Base-by-base conservation (phyloP, 1,284 basidiomycete species). In the Tremellales sp. region DNA sequence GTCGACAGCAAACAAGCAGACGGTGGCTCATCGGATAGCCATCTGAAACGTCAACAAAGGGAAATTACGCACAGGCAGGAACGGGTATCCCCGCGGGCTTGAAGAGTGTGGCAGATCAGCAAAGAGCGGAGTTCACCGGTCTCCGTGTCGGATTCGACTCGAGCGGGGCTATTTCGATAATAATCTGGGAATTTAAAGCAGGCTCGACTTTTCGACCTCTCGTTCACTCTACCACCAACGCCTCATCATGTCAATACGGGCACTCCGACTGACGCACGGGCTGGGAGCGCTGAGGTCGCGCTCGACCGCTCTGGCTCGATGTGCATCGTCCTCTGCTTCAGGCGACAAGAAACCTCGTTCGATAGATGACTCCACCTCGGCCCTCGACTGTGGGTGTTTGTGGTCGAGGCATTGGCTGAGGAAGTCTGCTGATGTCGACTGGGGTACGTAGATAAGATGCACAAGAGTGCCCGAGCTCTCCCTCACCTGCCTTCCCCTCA, bases 301-400 rank as follows among this genome's bases (percentile, higher is more conserved):
- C 19, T 55, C 52, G 7, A 55, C 55, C 13, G 47, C 63, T 12
- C 42, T 54, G 35, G 10, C 37, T 39, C 37, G 9, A 14, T 39
- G n/a, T n/a, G n/a, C n/a, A n/a, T n/a, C n/a, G 50, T 40, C 54
- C 34, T 53, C 58, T 37, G 45, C 48, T 27, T 25, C 40, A 32
- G 54, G 43, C 26, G 37, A 39, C 12, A 39, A 22, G 18, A 53
- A 50, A 32, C 71, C 75, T 26, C 70, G 70, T 50, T 78, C 79
- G 7, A 85, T 92, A 54, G 84, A 89, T 68, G 89, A 93, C 72
- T 90, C 87, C 36, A 97, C 93, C 1, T 90, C 87, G 26, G 94
- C 94, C 9, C 78, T 95, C 57, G 91, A 95, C 74, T 97, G 95
- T 81, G 93, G 94, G 78, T 84, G 69, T 48, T 77, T 24, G n/a